Base-by-base conservation (phyloP, 176 grass and related monocot genomes). In the Carex parvula region DNA sequence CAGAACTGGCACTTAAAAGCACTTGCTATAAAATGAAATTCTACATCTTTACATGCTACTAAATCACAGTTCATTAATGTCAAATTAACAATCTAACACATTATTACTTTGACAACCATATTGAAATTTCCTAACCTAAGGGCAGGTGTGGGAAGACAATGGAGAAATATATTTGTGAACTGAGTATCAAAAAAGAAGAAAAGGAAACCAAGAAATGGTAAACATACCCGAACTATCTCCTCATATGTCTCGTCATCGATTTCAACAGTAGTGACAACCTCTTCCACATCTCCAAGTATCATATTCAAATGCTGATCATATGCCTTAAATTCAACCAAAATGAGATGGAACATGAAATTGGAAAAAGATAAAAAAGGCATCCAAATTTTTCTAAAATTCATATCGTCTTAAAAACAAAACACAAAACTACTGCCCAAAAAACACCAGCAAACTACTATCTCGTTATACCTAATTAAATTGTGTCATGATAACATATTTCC, bases 281-380 rank as follows among this genome's bases (percentile, higher is more conserved):
- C 93, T 87, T 99, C 97, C 16, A 99, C 97, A 86, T 99, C 97
- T 80, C 97, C 97, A 83, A 99, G 91, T 58, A 99, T 99, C 97
- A 99, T 99, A 88, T 99, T 99, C 29, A 99, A 89, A 76, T 96
- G 97, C 57, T 99, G 97, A 89, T 99, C 97, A 39, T 99, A 99
- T 4, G 97, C 97, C 97, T 99, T 79, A 16, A 84, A 74, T 21
- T 29, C 29, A 62, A 69, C 15, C 24, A n/a, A 66, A 58, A 79
- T 86, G 63, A 70, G 57, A 81, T 24, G 22, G 29, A 80, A 52
- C 3, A 54, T 30, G 29, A 8, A 70, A 33, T 55, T 69, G 56
- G 35, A 68, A 68, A 86, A 52, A 8, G 2, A 80, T 5, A 57
- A 39, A 15, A 35, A 54, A 29, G 46, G 21, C 70, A 59, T 14